A percentile compares a stretch with the other conserved stretches of the same genome.
Evolutionary conservation across 352 stramenopile species (phyloP).

Genomic region (Globisporangium abappressorium): DNA sequence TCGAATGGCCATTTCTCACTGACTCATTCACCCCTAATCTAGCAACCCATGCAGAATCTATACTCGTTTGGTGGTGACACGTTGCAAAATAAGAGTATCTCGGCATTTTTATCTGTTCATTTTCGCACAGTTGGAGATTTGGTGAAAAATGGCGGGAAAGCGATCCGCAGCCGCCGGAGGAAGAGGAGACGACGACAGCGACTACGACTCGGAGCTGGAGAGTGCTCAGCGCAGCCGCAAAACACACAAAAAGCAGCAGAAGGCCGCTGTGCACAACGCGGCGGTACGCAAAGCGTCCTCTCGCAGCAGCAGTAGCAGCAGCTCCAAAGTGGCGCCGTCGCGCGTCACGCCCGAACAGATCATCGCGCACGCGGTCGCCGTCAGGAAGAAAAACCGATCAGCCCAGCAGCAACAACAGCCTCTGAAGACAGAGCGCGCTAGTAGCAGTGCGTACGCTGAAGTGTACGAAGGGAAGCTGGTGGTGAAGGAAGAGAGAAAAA

Average conservation of each 20-base stretch:
- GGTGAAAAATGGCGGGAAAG: conserved; percentile 56
- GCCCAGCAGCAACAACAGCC: neutral
- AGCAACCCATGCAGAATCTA: neutral
- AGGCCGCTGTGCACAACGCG: neutral
- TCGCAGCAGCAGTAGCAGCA: neutral
- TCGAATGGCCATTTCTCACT: neutral
- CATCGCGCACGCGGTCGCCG: conserved; percentile 7
- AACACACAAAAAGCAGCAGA: conserved; percentile 1
- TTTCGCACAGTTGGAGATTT: neutral
- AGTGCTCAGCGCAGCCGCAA: conserved; percentile 2
- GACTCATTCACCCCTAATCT: conserved; percentile 3
- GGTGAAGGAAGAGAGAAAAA: conserved; percentile 11
- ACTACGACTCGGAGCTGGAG: conserved; percentile 6
- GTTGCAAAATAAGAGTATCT: neutral
- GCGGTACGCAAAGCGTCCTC: conserved; percentile 4
- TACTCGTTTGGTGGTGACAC: too few relatives aligned
- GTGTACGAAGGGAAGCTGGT: conserved; percentile 15
- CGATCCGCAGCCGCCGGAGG: conserved; percentile 18
- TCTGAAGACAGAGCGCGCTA: neutral
- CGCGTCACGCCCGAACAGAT: conserved; percentile 20
- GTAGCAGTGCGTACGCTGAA: neutral
- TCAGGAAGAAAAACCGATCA: conserved; percentile 1
- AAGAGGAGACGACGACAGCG: conserved; percentile 18
- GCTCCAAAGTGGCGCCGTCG: neutral
- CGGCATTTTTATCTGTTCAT: neutral